Base-by-base conservation (phyloP, 2,329 filamentous ascomycete genomes). In the Dothistroma pini region DNA sequence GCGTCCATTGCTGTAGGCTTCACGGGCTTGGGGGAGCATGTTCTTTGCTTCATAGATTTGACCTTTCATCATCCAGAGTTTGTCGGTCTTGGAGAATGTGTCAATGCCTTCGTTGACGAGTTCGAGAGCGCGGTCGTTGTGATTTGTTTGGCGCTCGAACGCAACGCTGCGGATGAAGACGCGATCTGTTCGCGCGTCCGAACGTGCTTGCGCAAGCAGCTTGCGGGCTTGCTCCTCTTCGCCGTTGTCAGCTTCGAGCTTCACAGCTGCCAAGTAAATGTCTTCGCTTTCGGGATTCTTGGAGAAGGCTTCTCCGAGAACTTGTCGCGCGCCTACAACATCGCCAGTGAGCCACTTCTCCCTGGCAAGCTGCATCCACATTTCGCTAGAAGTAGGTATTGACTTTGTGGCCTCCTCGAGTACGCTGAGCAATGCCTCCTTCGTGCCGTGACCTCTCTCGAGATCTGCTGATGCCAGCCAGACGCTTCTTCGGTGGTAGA, bases 1-100 rank as follows among this genome's bases (percentile, higher is more conserved):
- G 47, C 93, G 96, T 38, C 95, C 95, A 4, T 90, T 89, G 61
- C 85, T 86, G 76, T 95, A 97, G 0, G 93, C 92, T 74, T 97
- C 92, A 52, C 95, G 86, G 2, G 95, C 95, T 75, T 95, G 90
- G 0, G 89, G 87, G 14, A 89, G 79, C 77, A 91, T 92, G 69
- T 85, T 87, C 52, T 92, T 83, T 49, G 87, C 84, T 72, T 97
- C 90, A 80, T 99, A 99, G 64, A 97, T 95, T 74, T 99, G 95
- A 0, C 96, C 95, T 78, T 99, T 99, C 80, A 96, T 90, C 90
- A 97, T 97, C 89, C 93, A 97, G 25, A 99, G 83, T 77, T 97
- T 97, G 56, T 91, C 84, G 12, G 89, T 86, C 50, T 87, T 85
- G 0, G 95, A 93, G 79, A 96, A 99, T 10, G 91, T 83, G 66